Base-by-base conservation (phyloP, 805 yeast genomes). In the Suhomyces sp. region DNA sequence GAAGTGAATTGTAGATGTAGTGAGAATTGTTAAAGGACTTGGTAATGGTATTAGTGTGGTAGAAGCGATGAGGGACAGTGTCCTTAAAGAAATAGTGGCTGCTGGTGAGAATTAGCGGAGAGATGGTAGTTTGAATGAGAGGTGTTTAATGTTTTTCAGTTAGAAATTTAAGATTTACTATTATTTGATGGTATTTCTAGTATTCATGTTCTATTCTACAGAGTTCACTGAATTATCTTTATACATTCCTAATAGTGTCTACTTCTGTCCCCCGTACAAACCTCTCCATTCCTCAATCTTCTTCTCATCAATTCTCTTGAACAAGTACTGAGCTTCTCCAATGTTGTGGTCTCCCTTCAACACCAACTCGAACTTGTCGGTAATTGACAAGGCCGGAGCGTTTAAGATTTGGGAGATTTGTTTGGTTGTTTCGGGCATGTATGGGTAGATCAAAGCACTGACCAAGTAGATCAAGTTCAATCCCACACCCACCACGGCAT, bases 401-500 rank as follows among this genome's bases (percentile, higher is more conserved):
- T 90, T 88, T 72, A 94, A 80, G 73, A 90, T 91, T 66, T 84
- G 82, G 63, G 80, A 77, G 58, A 94, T 93, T 58, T 80, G 83
- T 46, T 72, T 71, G 7, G 90, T 71, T 36, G 92, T 87, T 58
- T 82, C 91, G 44, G 99, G 99, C 84, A 94, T 90, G 74, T 80
- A 94, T 60, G 99, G 99, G 47, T 82, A 77, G 51, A 91, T 79
- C 49, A 94, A 72, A 0, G 97, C 84, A 44, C 93, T 83, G n/a
- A 94, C 84, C 58, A 90, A 73, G 73, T 91, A 92, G 48, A 93
- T 84, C 67, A 93, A 77, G 74, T 93, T 94, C 69, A 94, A 77
- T 54, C 96, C 97, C 50, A 90, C 87, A 58, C 89, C 96, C 52
- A 94, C 88, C 49, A 93, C 96, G 3, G 97, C 96, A 65, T 91